Base-by-base conservation (phyloP, 1,284 basidiomycete genomes). In the Ustilago xerochloae region DNA sequence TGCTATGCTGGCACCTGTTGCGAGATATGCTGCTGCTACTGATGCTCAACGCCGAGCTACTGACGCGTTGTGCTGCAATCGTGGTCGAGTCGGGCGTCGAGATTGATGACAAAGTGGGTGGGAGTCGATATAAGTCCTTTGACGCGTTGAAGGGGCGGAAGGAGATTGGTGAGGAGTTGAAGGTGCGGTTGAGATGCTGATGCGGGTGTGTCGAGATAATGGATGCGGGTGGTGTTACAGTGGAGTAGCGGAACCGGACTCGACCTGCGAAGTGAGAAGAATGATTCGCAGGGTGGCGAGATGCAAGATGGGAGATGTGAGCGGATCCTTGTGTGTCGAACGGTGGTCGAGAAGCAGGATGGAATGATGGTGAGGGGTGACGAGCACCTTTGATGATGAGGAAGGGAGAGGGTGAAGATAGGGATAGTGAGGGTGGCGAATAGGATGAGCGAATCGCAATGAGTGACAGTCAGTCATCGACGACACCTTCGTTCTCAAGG, bases 221-320 rank as follows among this genome's bases (percentile, higher is more conserved):
- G 33, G 18, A 32, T 20, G 32, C 24, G 13, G 15, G 18, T 29
- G n/a, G 3, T 2, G 28, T 13, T 8, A 10, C n/a, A 41, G 33
- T 33, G 43, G 66, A 55, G 56, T 55, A 68, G 60, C 60, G 55
- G 20, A 51, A 55, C 30, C 66, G 60, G 55, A 68, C 60, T 63
- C 66, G 55, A 59, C 43, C 38, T 63, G 66, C 48, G 26, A 30
- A 22, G 38, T 45, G 39, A 41, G 36, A 48, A 38, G 53, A 36
- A 30, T 7, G 29, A 24, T 7, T 22, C 9, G 12, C 26, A 32
- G 29, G 5, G 46, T 43, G 38, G 46, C 35, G 36, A n/a, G 49
- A 29, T 51, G 39, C 26, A 13, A 12, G 41, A 43, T 29, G 20
- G 7, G 3, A 33, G 13, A 7, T 6, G 22, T 3, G 24, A n/a